These are phyloP conservation scores for Arthrobotrys megalospora DNA, from an alignment of 2,329 filamentous ascomycete genomes.

Conservation along the genomic window DNA sequence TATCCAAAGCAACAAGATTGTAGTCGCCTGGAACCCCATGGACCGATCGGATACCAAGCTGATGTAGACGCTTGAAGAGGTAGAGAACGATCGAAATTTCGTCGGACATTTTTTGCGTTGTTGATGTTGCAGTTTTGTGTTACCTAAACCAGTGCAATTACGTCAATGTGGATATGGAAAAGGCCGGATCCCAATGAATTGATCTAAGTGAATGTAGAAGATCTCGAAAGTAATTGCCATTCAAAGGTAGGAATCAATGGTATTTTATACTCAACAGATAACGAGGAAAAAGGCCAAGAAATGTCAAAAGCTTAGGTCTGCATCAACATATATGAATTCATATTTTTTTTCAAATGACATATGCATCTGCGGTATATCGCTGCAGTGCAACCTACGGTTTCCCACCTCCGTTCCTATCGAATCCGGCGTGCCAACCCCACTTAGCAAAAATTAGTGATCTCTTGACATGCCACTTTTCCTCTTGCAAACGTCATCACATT, in stretches of 20 bases:
- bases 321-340: not conserved
- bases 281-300: not conserved
- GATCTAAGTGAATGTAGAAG: not conserved
- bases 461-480: not conserved
- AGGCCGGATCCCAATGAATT: conserved; percentile 3
- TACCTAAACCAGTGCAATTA: conserved; percentile 21
- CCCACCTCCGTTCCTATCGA: conserved; percentile 36
- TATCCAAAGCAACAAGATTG: conserved; percentile 79
- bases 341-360: not conserved
- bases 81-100: conserved; percentile 69
- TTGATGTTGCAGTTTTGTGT: conserved; percentile 29
- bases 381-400: not conserved
- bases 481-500: conserved; percentile 41
- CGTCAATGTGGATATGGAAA: conserved; percentile 25
- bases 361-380: not conserved
- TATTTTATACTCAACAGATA: not conserved
- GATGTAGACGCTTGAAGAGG: conserved; percentile 76
- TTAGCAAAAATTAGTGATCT: conserved; percentile 23
- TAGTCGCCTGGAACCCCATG: conserved; percentile 82
- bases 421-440: conserved; percentile 19
- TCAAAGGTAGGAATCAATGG: not conserved
- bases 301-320: not conserved
- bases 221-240: not conserved
- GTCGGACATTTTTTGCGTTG: conserved; percentile 47
- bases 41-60: conserved; percentile 77